Base-by-base conservation (phyloP, 106 monocot species). In the Dioscorea dumetorum region DNA sequence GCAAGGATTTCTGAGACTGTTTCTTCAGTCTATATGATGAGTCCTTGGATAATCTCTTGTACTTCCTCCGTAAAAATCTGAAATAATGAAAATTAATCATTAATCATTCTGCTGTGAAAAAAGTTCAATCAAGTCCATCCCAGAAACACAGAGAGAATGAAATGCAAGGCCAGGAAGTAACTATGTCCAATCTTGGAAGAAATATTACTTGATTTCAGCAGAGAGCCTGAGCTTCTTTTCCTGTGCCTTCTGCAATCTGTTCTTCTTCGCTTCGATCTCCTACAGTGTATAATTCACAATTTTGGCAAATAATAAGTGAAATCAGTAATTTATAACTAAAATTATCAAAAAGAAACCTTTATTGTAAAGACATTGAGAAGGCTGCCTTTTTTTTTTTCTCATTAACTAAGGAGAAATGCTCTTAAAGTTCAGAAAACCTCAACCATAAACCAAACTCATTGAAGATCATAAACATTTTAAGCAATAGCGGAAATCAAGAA, bases 41-140 rank as follows among this genome's bases (percentile, higher is more conserved):
- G 68, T 66, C 77, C 23, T 23, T 49, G 4, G 60, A n/a, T 4
- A 90, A 71, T 49, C 53, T 63, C 67, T 81, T 74, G 68, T 73
- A 83, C 74, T 81, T 90, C 68, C 54, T 71, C 34, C 75, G 35
- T 70, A 90, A 73, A 67, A 83, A 90, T 58, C 85, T 90, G 74
- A 59, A 68, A 53, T 24, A 63, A 41, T 14, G 17, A 23, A 23
- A 49, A 49, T 21, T 17, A 18, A 31, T 24, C 32, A 69, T 16
- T 6, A 19, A n/a, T 31, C 15, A 7, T 8, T 17, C 10, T n/a
- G 18, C 17, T 16, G 3, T 41, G 19, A 41, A 33, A 28, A n/a
- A n/a, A n/a, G n/a, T 21, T n/a, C 64, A 64, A 48, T 35, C 48
- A 7, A 9, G 41, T 35, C 5, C 24, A 60, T 12, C 23, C 12